Percentiles rank a stretch among this genome's conserved stretches.
These are phyloP conservation scores for Phytopythium kandeliae DNA, from an alignment of 352 stramenopile genomes.

Conservation along the genomic window DNA sequence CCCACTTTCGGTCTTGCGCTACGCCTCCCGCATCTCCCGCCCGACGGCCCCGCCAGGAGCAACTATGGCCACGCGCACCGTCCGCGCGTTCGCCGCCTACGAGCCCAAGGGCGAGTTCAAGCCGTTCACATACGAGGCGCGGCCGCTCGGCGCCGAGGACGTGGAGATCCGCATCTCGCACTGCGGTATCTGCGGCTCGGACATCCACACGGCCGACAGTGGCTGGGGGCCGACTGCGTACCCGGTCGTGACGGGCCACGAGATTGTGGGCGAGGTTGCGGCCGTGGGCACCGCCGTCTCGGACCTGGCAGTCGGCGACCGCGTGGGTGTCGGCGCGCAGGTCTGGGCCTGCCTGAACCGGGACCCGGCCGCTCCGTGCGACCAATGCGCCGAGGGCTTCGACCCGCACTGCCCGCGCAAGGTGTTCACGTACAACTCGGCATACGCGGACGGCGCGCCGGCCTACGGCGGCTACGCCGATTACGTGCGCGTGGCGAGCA, in stretches of 20 bases:
- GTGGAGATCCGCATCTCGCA: slow-evolving; percentile 49
- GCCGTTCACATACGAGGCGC: slow-evolving; percentile 27
- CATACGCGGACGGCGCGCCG: slow-evolving; percentile 32
- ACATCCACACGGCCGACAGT: slow-evolving; percentile 1
- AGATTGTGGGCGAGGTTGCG: slow-evolving; percentile 9
- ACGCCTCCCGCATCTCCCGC: too few species aligned
- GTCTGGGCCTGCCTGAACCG: slow-evolving; percentile 52
- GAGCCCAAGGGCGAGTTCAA: slow-evolving; percentile 9
- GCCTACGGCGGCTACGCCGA: slow-evolving; percentile 65
- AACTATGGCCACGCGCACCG: too few species aligned
- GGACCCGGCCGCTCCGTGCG: slow-evolving; percentile 38
- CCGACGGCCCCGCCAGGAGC: too few species aligned
- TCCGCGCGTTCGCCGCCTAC: too few species aligned
- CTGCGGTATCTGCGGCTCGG: slow-evolving; percentile 34
- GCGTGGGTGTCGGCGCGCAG: slow-evolving; percentile 70
- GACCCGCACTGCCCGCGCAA: slow-evolving; percentile 50
- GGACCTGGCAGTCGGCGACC: slow-evolving; percentile 41
- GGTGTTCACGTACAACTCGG: slow-evolving; percentile 47
- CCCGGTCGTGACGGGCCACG: too few species aligned
- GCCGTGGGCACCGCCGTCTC: slow-evolving; percentile 22
- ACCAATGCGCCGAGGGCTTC: slow-evolving; percentile 33
- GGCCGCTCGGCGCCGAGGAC: slow-evolving; percentile 26
- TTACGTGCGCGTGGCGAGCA: slow-evolving; percentile 56
- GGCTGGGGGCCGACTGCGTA: too few species aligned
- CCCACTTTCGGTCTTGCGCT: too few species aligned